Evolutionary conservation across 177 flowering plant species (phyloP).

Genomic region (Tripterygium wilfordii): DNA sequence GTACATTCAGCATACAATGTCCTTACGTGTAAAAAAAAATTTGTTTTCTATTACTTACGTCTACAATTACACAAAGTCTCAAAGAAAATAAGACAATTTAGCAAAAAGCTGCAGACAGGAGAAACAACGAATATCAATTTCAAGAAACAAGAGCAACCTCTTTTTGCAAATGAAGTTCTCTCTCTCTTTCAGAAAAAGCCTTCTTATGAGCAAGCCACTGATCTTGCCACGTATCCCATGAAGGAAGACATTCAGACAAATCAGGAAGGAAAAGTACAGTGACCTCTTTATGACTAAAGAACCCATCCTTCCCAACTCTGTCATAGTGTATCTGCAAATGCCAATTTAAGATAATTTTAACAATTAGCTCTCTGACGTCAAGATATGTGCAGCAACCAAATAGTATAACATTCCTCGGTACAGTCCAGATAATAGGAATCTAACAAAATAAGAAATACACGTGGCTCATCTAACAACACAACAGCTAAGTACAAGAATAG

Average conservation of each 20-base stretch:
- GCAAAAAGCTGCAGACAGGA: no score
- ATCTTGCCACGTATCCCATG: conserved; percentile 65
- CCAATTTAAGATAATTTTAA: not conserved
- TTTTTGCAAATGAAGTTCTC: conserved; percentile 32
- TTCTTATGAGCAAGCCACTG: conserved; percentile 76
- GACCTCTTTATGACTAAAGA: conserved; percentile 85
- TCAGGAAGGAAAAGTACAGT: conserved; percentile 86
- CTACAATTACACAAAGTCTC: no score
- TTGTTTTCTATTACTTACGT: no score
- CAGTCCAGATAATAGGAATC: no score
- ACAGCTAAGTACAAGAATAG: not conserved
- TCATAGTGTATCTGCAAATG: conserved; percentile 88
- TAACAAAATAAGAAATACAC: not conserved
- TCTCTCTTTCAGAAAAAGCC: conserved; percentile 56
- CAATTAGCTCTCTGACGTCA: not conserved
- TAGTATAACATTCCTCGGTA: not conserved
- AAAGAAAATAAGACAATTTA: no score
- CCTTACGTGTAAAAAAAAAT: no score
- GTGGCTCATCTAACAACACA: not conserved
- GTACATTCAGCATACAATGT: no score
- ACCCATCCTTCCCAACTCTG: conserved; percentile 85
- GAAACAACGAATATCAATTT: no score
- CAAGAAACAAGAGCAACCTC: no score
- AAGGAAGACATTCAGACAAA: conserved; percentile 84
- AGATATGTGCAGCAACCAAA: not conserved